Evolutionary conservation across 495 filamentous ascomycete species (phyloP), one percentile per base, ranked within the genome.

Genomic region (Endocarpon pusillum): DNA sequence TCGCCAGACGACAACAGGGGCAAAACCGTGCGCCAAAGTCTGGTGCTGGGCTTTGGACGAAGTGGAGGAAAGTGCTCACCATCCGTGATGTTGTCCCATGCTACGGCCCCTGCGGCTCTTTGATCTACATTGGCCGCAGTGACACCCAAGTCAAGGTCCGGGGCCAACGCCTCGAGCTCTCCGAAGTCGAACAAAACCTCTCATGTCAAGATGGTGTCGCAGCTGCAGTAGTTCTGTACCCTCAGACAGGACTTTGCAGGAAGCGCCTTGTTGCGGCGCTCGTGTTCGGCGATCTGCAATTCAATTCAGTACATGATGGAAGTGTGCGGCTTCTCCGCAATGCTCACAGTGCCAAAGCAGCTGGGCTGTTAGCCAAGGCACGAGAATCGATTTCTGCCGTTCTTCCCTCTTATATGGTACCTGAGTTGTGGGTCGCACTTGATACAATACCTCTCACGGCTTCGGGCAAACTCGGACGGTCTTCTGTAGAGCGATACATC

Each of bases 401-500:
- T 2, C 39, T 59, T 12, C 51, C 61, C 9, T 32, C 34, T 17
- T 68, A 64, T 44, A 75, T 75, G 64, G 55, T 76, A 6, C 74
- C 74, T 9, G 58, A 61, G 16, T 55, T 62, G 2, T 76, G 69
- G 18, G 62, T 79, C 22, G 69, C 71, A 2, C 48, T 75, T 3
- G 47, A 52, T 9, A 44, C 55, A 15, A 55, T 75, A 39, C 74
- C 73, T 0, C 45, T 70, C 2, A 52, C 63, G 4, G 42, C 58
- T 0, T 63, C 61, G 10, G 66, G 68, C 4, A 76, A 75, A 45
- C 59, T 64, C n/a, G n/a, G n/a, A n/a, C n/a, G n/a, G n/a, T n/a
- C n/a, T n/a, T n/a, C n/a, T n/a, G n/a, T n/a, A n/a, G n/a, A n/a
- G n/a, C n/a, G n/a, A n/a, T n/a, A n/a, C n/a, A n/a, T n/a, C n/a